phyloP scores from a whole-genome alignment of 2,329 filamentous ascomycete species.

The Fusarium sp. region DNA sequence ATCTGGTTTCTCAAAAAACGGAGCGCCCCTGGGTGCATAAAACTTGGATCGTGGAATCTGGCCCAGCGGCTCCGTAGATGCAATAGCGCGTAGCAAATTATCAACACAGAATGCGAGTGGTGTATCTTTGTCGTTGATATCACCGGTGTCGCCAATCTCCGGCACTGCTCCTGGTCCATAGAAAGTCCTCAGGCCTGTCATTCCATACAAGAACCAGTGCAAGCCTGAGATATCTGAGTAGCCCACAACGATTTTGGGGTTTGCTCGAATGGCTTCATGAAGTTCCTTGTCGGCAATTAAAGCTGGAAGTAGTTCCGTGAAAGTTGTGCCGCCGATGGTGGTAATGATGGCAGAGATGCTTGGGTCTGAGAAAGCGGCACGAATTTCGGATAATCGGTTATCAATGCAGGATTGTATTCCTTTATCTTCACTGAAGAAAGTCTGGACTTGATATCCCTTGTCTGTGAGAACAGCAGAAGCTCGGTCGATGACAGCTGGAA shows the following conservation, averaged over 20 bases:
- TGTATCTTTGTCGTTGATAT: slow-evolving; percentile 43
- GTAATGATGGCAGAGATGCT: slow-evolving; percentile 55
- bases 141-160: slow-evolving; percentile 53
- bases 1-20: slow-evolving; percentile 40
- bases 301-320: slow-evolving; percentile 57
- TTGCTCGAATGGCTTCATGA: slow-evolving; percentile 50
- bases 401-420: slow-evolving; percentile 52
- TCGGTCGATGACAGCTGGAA: slow-evolving; percentile 50
- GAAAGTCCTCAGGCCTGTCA: slow-evolving; percentile 58
- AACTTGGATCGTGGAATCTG: slow-evolving; percentile 50
- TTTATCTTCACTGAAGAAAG: slow-evolving; percentile 50
- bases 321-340: slow-evolving; percentile 56
- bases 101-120: slow-evolving; percentile 51
- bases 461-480: slow-evolving; percentile 49
- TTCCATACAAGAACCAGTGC: slow-evolving; percentile 58
- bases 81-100: slow-evolving; percentile 53
- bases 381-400: slow-evolving; percentile 56
- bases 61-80: slow-evolving; percentile 47
- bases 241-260: slow-evolving; percentile 60
- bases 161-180: slow-evolving; percentile 58
- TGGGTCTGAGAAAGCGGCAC: slow-evolving; percentile 55
- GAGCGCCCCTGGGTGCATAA: slow-evolving; percentile 49
- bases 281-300: slow-evolving; percentile 55
- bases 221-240: slow-evolving; percentile 59
- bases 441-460: slow-evolving; percentile 54